Conservation (phyloP, 768 basidiomycete genomes). For the Pisolithus sp. region DNA sequence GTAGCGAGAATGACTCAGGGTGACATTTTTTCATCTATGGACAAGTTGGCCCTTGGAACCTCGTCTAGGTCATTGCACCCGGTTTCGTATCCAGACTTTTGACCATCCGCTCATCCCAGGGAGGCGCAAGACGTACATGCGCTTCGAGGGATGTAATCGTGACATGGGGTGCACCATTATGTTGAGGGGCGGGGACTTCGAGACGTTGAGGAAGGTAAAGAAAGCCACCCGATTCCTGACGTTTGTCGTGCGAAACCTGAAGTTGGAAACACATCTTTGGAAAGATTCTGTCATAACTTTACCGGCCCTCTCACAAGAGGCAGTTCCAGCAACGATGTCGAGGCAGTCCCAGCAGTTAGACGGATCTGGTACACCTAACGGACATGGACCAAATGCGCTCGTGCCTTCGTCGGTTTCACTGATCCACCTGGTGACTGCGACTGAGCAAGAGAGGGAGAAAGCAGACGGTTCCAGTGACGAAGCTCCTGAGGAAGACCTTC, state of each 20-base stretch:
- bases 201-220: constrained; percentile 79
- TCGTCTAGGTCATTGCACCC: constrained; percentile 78
- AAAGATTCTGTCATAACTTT: constrained; percentile 79
- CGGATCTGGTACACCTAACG: constrained; percentile 16
- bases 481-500: constrained; percentile 41
- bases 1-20: constrained; percentile 93
- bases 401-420: constrained; percentile 21
- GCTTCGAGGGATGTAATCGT: constrained; percentile 91
- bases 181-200: constrained; percentile 79
- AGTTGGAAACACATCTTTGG: constrained; percentile 92
- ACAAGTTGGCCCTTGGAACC: constrained; percentile 88
- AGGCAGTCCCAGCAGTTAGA: constrained; percentile 21
- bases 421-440: constrained; percentile 15
- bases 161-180: constrained; percentile 95
- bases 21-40: constrained; percentile 93
- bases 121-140: constrained; percentile 91
- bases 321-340: constrained; percentile 42
- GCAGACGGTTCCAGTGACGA: constrained; percentile 19
- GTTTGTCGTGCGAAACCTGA: constrained; percentile 88
- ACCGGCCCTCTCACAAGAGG: constrained; percentile 58
- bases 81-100: constrained; percentile 86
- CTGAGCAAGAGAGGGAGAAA: constrained; percentile 13
- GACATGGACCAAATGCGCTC: constrained; percentile 7
- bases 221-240: constrained; percentile 88
- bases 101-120: constrained; percentile 95